A percentile compares a stretch with the other conserved stretches of the same genome.
Evolutionary conservation across 148 eudicot genomes (phyloP).

Genomic region (Arctostaphylos glauca): DNA sequence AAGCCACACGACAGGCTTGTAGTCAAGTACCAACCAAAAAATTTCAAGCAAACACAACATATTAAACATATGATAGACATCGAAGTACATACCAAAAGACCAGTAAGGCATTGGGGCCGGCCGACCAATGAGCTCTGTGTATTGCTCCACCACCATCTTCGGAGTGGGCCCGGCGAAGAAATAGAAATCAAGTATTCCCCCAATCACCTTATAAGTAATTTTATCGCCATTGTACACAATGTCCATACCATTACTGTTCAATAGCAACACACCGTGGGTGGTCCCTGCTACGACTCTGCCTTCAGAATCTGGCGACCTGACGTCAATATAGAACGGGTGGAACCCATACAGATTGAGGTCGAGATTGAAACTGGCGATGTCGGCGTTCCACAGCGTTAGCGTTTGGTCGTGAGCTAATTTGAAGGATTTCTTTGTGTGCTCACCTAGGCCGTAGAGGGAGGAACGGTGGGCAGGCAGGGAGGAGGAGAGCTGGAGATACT

Average conservation of each 20-base stretch:
- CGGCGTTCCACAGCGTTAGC: constrained; percentile 72
- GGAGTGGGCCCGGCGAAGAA: constrained; percentile 68
- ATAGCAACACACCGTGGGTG: constrained; percentile 64
- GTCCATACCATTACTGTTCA: constrained; percentile 94
- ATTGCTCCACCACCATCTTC: constrained; percentile 56
- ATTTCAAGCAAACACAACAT: background rate
- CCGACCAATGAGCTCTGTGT: constrained; percentile 67
- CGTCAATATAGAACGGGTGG: constrained; percentile 83
- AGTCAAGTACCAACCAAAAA: background rate
- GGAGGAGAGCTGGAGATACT: constrained; percentile 66
- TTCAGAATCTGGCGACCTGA: constrained; percentile 36
- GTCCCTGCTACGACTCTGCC: constrained; percentile 29
- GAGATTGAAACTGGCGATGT: constrained; percentile 37
- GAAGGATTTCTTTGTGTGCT: constrained; percentile 64
- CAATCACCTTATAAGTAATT: constrained; percentile 76
- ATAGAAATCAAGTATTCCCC: constrained; percentile 72
- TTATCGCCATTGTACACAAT: constrained; percentile 62
- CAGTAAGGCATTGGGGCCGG: constrained; percentile 95
- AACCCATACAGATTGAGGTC: constrained; percentile 71
- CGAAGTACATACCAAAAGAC: constrained; percentile 62
- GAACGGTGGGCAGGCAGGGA: constrained; percentile 48
- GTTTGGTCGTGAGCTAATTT: constrained; percentile 55
- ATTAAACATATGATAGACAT: background rate
- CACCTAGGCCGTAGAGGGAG: constrained; percentile 77
- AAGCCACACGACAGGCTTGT: background rate